Evolutionary conservation across 192 early-diverging fungal species (phyloP), one percentile per base, ranked within the genome.

Genomic region (Funneliformis mosseae): DNA sequence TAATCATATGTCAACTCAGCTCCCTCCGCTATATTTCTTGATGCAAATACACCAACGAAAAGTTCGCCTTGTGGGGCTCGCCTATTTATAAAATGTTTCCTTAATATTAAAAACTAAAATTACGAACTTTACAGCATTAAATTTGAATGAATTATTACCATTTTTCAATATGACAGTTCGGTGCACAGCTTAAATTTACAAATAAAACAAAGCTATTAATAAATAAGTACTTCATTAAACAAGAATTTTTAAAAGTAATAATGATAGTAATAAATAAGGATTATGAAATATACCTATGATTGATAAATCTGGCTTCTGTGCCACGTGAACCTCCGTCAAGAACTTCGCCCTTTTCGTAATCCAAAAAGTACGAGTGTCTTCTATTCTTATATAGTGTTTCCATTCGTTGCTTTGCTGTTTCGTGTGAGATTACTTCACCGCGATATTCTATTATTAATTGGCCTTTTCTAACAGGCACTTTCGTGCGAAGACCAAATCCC

Each of bases 81-180:
- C 76, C 76, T 77, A 66, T 45, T 25, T n/a, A 77, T 42, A 21
- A 60, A 33, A 23, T 27, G 16, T 3, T 27, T 14, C 12, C n/a
- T 59, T 43, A 75, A 42, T 27, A 48, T 41, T 27, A 73, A 2
- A 11, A 3, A 4, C 3, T 16, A 18, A 74, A 0, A 28, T 43
- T 0, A 18, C 6, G 16, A 27, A 60, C 18, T 59, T 75, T 18
- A 8, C 50, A 50, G 8, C 28, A 75, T 43, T 14, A 23, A 23
- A 2, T 28, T 28, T 69, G 63, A 39, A 33, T 41, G 2, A 25
- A 18, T 18, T 83, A 81, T 78, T 85, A 93, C 95, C 95, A 96
- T 83, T 95, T 96, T 82, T 96, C 95, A 50, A 96, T 96, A 67
- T 92, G 92, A 85, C 95, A 95, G 79, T 96, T 96, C 7, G 95